Evolutionary conservation across 208 protist species (phyloP).

Genomic region (Naegleria gruberi): DNA sequence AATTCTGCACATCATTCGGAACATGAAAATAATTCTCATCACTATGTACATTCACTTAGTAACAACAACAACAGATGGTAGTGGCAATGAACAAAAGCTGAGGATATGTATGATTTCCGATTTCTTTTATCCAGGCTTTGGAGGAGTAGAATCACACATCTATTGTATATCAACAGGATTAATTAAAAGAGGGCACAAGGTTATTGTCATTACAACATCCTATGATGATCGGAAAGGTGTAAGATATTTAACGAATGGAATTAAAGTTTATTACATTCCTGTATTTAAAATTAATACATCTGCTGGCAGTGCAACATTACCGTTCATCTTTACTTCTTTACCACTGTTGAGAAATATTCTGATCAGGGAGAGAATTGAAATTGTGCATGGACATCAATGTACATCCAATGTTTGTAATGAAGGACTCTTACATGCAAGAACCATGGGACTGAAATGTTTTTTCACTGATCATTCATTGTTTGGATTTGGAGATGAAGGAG

Average conservation of each 20-base stretch:
- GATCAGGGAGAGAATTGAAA: conserved; percentile 85
- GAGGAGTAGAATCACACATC: conserved; percentile 95
- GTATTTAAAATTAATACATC: conserved; percentile 72
- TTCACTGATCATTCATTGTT: conserved; percentile 99
- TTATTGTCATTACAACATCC: conserved; percentile 87
- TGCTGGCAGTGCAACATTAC: conserved; percentile 73
- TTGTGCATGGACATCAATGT: conserved; percentile 93
- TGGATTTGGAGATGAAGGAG: conserved; percentile 86
- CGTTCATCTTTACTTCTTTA: conserved; percentile 67
- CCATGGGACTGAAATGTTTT: conserved; percentile 84
- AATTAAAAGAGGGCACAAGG: conserved; percentile 86
- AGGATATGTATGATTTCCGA: conserved; percentile 63
- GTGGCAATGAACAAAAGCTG: background rate
- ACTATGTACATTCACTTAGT: too few species aligned
- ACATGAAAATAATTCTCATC: too few species aligned
- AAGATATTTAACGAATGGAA: conserved; percentile 84
- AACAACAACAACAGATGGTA: too few species aligned
- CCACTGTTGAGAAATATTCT: conserved; percentile 83
- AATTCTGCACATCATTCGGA: too few species aligned
- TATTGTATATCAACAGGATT: conserved; percentile 90
- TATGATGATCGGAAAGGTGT: conserved; percentile 88
- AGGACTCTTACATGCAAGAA: conserved; percentile 81
- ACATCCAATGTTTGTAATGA: conserved; percentile 90
- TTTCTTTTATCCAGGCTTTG: conserved; percentile 96
- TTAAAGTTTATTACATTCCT: conserved; percentile 97